Conservation (phyloP, 129 eudicot genomes). For the Artemisia argyi region DNA sequence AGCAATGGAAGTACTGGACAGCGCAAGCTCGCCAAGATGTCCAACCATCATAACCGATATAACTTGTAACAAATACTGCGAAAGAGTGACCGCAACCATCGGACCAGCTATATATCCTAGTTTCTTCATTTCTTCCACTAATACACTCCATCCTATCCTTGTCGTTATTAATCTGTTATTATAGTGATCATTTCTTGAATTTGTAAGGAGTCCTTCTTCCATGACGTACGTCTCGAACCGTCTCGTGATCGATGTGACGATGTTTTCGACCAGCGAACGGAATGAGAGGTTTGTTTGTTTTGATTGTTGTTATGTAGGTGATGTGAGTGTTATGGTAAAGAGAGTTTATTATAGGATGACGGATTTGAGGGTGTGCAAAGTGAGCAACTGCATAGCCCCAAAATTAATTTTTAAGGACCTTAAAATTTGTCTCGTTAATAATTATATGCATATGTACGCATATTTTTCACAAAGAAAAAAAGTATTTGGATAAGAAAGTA, state of each 20-base stretch:
- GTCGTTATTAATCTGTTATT: constrained; percentile 6
- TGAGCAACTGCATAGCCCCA: too few species aligned
- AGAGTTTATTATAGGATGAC: not conserved
- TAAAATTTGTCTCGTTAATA: too few species aligned
- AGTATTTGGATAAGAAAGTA: too few species aligned
- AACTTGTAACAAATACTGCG: constrained; percentile 49
- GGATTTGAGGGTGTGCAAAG: too few species aligned
- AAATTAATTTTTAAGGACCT: too few species aligned
- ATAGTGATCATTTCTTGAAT: not conserved
- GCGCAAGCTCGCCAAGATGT: constrained; percentile 64
- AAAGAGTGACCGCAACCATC: constrained; percentile 59
- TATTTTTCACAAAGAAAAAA: too few species aligned
- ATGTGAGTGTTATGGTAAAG: too few species aligned
- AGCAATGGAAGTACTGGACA: constrained; percentile 69
- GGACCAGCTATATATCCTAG: constrained; percentile 67
- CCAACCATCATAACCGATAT: constrained; percentile 63
- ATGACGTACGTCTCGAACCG: not conserved
- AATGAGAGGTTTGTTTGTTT: not conserved
- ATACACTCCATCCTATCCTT: constrained; percentile 23
- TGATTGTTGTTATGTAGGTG: not conserved
- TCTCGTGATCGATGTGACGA: not conserved
- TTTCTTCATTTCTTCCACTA: constrained; percentile 48
- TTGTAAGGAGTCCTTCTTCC: constrained; percentile 16
- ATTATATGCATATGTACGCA: too few species aligned
- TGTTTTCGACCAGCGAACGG: not conserved